Conservation (phyloP, 208 protist genomes). For the Leptomonas pyrrhocoris region DNA sequence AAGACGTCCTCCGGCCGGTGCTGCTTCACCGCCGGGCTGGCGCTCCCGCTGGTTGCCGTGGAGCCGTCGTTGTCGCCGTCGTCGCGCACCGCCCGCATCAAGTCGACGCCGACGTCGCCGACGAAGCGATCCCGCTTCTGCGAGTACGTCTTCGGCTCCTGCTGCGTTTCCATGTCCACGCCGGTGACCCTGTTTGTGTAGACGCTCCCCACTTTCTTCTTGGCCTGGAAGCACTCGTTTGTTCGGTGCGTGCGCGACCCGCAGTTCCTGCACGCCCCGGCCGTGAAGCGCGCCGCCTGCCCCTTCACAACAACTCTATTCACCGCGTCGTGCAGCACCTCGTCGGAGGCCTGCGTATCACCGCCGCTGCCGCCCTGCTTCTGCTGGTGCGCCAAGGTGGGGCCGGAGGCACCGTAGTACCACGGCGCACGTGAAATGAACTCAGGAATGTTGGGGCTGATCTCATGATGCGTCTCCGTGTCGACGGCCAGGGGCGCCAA, state of each 20-base stretch:
- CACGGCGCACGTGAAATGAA: slow-evolving; percentile 98
- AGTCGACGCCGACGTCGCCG: slow-evolving; percentile 63
- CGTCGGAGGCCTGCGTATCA: slow-evolving; percentile 8
- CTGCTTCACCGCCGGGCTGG: neutral
- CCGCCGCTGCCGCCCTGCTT: slow-evolving; percentile 23
- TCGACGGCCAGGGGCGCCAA: slow-evolving; percentile 86
- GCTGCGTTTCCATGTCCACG: slow-evolving; percentile 39
- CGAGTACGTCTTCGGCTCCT: slow-evolving; percentile 42
- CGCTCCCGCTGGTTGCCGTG: neutral
- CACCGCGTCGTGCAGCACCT: slow-evolving; percentile 46
- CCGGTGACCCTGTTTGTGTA: slow-evolving; percentile 75
- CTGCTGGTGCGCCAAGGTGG: slow-evolving; percentile 93
- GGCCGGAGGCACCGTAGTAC: slow-evolving; percentile 87
- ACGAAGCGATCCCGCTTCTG: slow-evolving; percentile 82
- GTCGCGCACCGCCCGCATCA: slow-evolving; percentile 42
- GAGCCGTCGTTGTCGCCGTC: slow-evolving; percentile 10
- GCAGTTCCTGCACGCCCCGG: slow-evolving; percentile 99
- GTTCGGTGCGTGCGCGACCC: slow-evolving; percentile 97
- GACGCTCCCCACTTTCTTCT: slow-evolving; percentile 75
- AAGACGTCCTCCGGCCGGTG: slow-evolving; percentile 49
- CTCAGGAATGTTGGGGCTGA: slow-evolving; percentile 99
- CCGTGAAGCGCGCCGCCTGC: slow-evolving; percentile 87
- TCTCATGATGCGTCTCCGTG: slow-evolving; percentile 76
- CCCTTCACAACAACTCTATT: slow-evolving; percentile 54
- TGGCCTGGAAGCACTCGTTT: slow-evolving; percentile 94